Conservation (phyloP, 495 filamentous ascomycete genomes). For the Daldinia decipiens region DNA sequence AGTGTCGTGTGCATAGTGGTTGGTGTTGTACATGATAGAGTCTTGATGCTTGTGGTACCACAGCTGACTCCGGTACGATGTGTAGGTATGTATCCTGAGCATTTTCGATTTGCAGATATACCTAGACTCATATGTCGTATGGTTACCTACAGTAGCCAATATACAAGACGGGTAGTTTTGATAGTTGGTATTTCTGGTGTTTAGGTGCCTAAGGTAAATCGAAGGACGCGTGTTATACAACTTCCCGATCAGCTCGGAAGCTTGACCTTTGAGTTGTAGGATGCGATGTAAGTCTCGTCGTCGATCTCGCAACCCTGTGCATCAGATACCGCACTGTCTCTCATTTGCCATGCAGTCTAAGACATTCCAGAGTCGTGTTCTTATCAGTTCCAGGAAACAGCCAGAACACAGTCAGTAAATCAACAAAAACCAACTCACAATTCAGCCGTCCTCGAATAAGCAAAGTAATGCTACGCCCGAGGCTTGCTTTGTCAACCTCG, state of each 20-base stretch:
- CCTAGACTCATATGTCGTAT: background rate
- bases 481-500: background rate
- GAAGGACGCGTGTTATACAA: slow-evolving; percentile 9
- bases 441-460: background rate
- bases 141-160: background rate
- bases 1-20: slow-evolving; percentile 12
- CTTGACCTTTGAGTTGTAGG: background rate
- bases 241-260: slow-evolving; percentile 9
- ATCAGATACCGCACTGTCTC: background rate
- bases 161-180: background rate
- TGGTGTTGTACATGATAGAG: slow-evolving; percentile 16
- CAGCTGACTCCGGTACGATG: background rate
- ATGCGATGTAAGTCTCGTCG: background rate
- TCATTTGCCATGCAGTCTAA: background rate
- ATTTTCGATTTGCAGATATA: background rate
- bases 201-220: background rate
- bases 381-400: background rate
- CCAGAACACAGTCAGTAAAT: background rate
- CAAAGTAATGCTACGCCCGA: background rate
- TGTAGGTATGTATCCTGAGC: background rate
- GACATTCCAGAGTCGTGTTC: background rate
- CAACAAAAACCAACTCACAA: background rate
- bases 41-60: background rate
- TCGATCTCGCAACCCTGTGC: background rate
- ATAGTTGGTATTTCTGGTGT: background rate